phyloP scores from a whole-genome alignment of 2,329 filamentous ascomycete species.

The Venturia effusa region DNA sequence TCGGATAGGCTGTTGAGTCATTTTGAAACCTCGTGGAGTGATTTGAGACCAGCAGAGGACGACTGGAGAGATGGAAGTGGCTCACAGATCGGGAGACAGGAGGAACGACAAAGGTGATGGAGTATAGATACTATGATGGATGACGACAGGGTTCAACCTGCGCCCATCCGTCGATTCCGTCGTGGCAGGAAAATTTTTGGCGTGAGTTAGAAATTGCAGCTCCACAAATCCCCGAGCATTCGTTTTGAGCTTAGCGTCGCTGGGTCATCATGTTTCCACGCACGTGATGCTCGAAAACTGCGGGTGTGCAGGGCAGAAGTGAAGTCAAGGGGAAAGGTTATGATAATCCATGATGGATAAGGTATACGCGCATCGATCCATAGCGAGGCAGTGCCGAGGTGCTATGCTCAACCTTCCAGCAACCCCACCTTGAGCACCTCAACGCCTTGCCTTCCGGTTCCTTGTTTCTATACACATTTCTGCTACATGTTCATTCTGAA shows the following conservation, averaged over 20 bases:
- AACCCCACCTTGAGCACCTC: background rate
- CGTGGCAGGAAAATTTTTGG: background rate
- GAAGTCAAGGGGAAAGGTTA: too few relatives aligned
- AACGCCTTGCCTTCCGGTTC: background rate
- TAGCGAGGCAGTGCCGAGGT: background rate
- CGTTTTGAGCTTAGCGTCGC: background rate
- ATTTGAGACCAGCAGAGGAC: background rate
- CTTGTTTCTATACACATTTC: background rate
- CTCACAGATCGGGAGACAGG: background rate
- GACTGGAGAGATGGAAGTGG: background rate
- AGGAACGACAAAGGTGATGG: background rate
- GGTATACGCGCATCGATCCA: background rate
- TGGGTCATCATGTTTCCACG: background rate
- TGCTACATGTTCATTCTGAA: background rate
- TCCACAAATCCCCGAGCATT: background rate
- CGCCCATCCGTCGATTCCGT: background rate
- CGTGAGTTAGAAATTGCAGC: background rate
- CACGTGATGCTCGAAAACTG: background rate
- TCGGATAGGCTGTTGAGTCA: conserved; percentile 2
- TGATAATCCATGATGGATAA: too few relatives aligned
- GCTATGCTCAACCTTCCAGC: background rate
- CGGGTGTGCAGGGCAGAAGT: background rate
- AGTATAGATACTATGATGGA: background rate
- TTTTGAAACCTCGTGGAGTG: background rate
- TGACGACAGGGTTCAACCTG: background rate